Evolutionary conservation across 305 asterid genomes (phyloP), one percentile per base, ranked within the genome.

Genomic region (Nicotiana rustica): DNA sequence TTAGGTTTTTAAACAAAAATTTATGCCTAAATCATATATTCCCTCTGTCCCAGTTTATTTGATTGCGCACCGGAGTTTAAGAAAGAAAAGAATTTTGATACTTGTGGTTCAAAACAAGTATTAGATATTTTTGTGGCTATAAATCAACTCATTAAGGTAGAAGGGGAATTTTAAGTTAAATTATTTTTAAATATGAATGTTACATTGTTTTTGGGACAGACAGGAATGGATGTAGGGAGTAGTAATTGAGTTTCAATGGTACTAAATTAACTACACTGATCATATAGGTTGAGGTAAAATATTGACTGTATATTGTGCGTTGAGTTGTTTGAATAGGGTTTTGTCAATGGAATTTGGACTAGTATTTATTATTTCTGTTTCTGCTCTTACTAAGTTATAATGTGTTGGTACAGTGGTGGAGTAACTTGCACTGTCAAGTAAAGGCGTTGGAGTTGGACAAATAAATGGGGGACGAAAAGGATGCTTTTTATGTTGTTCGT

Each of bases 401-500:
- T 71, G 38, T 47, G 61, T 21, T 71, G 38, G 25, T 52, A 25
- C 62, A 49, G 79, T 14, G 64, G 21, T 75, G 47, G 25, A 19
- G 36, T 41, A 5, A 70, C 60, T 70, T 73, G 62, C 18, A 4
- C 21, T n/a, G 36, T 41, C 33, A 13, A 70, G 60, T 44, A 7
- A 55, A 69, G 29, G 25, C 29, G 52, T 67, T 35, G 6, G 19
- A 71, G 18, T 71, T 44, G 8, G 79, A 70, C 57, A 44, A 17
- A 44, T 21, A 47, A 85, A 86, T 93, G 98, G 98, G 90, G 57
- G 99, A 94, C 81, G 99, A 94, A 77, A 93, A 88, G 85, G 97
- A 95, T 76, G 97, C 94, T 6, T 95, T 91, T 85, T 95, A 94
- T 84, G 97, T 95, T 47, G 97, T 94, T 21, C 88, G 92, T 38